These are phyloP conservation scores for Ormosia semicastrata DNA, from an alignment of 306 rosid genomes.

Conservation along the genomic window DNA sequence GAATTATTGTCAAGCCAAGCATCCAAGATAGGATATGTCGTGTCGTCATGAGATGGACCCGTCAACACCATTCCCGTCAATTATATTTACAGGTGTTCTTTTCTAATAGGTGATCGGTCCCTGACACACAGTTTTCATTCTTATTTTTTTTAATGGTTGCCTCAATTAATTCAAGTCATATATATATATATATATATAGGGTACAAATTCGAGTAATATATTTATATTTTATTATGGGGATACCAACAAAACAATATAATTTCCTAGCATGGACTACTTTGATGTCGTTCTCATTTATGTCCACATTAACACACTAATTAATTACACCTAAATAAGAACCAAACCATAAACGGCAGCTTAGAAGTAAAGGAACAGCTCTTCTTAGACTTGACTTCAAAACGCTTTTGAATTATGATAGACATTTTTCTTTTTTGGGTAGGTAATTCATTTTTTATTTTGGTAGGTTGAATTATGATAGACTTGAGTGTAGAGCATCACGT, in stretches of 20 bases:
- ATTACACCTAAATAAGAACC: not conserved
- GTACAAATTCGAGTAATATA: not conserved
- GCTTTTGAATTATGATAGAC: not conserved
- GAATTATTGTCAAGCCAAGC: not conserved
- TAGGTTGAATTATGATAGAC: not conserved
- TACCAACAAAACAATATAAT: conserved; percentile 2
- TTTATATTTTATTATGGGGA: not conserved
- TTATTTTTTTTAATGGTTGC: not conserved
- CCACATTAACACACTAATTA: not conserved
- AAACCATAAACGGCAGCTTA: not conserved
- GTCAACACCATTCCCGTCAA: conserved; percentile 25
- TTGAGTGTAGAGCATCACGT: not conserved
- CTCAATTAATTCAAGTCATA: not conserved
- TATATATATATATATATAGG: not conserved
- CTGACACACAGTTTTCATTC: not conserved
- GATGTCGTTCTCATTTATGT: not conserved
- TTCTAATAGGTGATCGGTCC: not conserved
- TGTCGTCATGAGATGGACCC: conserved; percentile 35
- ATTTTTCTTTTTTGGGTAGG: not conserved
- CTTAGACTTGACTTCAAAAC: not conserved
- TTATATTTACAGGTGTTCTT: conserved; percentile 10
- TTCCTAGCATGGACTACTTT: not conserved
- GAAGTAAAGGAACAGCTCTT: not conserved
- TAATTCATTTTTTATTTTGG: not conserved
- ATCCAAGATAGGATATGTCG: conserved; percentile 20